These are phyloP conservation scores for Penicillium sp. DNA, from an alignment of 2,329 filamentous ascomycete species.

Conservation along the genomic window DNA sequence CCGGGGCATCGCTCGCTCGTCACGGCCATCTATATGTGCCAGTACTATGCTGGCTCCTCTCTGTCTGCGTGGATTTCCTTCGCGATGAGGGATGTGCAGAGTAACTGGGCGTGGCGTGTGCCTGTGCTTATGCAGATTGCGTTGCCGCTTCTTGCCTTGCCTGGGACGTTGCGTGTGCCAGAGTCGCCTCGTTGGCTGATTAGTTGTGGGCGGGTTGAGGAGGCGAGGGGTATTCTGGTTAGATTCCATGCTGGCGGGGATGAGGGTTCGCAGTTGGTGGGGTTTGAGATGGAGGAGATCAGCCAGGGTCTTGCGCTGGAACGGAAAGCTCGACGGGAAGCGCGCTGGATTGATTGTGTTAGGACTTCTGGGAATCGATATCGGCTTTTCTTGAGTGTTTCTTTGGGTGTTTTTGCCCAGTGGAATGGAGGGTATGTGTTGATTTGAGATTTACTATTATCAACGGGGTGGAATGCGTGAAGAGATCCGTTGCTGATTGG, in stretches of 20 bases:
- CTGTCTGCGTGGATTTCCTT: slow-evolving; percentile 12
- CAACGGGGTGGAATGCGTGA: not conserved
- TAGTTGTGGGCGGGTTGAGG: not conserved
- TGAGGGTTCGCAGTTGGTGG: slow-evolving; percentile 5
- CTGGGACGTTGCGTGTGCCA: not conserved
- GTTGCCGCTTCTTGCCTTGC: slow-evolving; percentile 7
- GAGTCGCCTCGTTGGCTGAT: slow-evolving; percentile 15
- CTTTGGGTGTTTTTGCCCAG: slow-evolving; percentile 11
- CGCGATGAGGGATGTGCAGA: not conserved
- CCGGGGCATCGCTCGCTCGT: slow-evolving; percentile 34
- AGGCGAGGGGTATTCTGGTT: slow-evolving; percentile 6
- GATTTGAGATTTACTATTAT: not conserved
- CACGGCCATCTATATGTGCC: slow-evolving; percentile 33
- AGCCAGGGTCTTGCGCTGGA: not conserved
- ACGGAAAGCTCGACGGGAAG: not conserved
- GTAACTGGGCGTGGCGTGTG: slow-evolving; percentile 12
- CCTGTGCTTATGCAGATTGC: slow-evolving; percentile 14
- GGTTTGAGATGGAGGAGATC: slow-evolving; percentile 15
- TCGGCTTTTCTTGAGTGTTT: slow-evolving; percentile 1
- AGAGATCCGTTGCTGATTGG: not conserved
- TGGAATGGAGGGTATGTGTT: slow-evolving; percentile 10
- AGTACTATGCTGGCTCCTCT: slow-evolving; percentile 29
- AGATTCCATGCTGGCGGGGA: slow-evolving; percentile 14
- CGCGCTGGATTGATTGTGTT: slow-evolving; percentile 6
- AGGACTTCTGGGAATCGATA: slow-evolving; percentile 14